Evolutionary conservation across 805 yeast genomes (phyloP), one percentile per base, ranked within the genome.

Genomic region (Kodamaea lidongshanica): DNA sequence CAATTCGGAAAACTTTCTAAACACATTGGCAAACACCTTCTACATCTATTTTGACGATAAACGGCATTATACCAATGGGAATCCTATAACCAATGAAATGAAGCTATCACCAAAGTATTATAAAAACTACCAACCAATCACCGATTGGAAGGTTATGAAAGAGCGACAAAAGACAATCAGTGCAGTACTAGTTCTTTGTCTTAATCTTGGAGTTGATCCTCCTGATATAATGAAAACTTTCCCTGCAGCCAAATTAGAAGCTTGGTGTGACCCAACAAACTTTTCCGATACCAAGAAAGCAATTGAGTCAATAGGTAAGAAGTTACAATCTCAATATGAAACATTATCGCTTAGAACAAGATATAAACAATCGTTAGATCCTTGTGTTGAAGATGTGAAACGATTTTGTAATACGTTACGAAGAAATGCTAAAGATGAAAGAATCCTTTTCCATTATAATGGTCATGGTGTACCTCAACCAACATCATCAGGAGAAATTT

Each of bases 401-500:
- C 67, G 96, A 28, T 82, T 88, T 44, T 88, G 96, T 53, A 81
- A 85, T 42, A 82, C 94, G 0, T 61, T 92, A 37, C 67, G 98
- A 42, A 69, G 96, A 33, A 81, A 82, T 35, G 94, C 96, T 2
- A 85, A 88, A 48, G 96, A 89, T 39, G 97, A 89, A 52, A 68
- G 98, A 37, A 82, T 89, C 7, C 54, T 92, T 32, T 89, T 92
- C 54, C 97, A 92, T 53, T 92, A 92, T 54, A 92, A 92, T 46
- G 98, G 98, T 5, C 98, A 92, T 51, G 98, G 98, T 14, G 98
- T 92, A 2, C 98, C 98, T 0, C 86, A 86, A 46, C 97, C 98
- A 0, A 92, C 98, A 0, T 77, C 86, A 19, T 76, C 88, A 26
- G 98, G 98, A 14, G 98, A 92, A 50, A 85, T 92, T 16, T 92